phyloP scores from a whole-genome alignment of 164 flowering plant genomes.

The Dillenia suffruticosa region DNA sequence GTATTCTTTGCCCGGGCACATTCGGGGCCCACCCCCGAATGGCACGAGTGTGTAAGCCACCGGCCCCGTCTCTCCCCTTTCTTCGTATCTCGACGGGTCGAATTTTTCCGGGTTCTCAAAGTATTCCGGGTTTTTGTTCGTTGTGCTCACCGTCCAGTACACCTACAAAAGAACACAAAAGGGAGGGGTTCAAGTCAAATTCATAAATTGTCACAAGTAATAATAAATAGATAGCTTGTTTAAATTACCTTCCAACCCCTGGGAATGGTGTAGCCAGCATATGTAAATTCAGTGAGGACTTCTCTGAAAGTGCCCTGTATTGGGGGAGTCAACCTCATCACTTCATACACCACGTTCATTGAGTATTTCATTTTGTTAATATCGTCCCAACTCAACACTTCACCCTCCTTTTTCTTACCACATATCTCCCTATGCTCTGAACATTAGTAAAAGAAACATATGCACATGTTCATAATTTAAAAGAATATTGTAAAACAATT shows the following conservation, averaged over 20 bases:
- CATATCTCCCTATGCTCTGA: conserved; percentile 25
- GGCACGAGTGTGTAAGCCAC: conserved; percentile 10
- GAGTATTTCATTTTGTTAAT: conserved; percentile 22
- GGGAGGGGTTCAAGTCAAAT: too few relatives aligned
- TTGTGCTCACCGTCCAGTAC: conserved; percentile 16
- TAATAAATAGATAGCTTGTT: too few relatives aligned
- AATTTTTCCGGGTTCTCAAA: conserved; percentile 14
- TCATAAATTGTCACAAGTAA: neutral
- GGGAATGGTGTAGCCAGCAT: conserved; percentile 22
- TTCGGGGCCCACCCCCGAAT: neutral
- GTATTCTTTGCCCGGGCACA: conserved; percentile 20
- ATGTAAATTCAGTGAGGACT: conserved; percentile 17
- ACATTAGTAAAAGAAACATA: too few relatives aligned
- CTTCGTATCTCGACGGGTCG: conserved; percentile 17
- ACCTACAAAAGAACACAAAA: conserved; percentile 1
- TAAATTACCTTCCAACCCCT: conserved; percentile 26
- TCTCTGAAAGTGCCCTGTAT: conserved; percentile 24
- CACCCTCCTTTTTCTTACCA: conserved; percentile 12
- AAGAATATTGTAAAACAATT: too few relatives aligned
- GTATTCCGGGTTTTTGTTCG: conserved; percentile 13
- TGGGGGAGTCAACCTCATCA: conserved; percentile 20
- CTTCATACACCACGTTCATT: conserved; percentile 1
- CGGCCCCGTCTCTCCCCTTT: neutral
- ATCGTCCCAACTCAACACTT: conserved; percentile 19
- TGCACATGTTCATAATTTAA: too few relatives aligned